A percentile compares a stretch with the other conserved stretches of the same genome.
These are phyloP conservation scores for Globisporangium sylvaticum DNA, from an alignment of 352 stramenopile species.

Conservation along the genomic window DNA sequence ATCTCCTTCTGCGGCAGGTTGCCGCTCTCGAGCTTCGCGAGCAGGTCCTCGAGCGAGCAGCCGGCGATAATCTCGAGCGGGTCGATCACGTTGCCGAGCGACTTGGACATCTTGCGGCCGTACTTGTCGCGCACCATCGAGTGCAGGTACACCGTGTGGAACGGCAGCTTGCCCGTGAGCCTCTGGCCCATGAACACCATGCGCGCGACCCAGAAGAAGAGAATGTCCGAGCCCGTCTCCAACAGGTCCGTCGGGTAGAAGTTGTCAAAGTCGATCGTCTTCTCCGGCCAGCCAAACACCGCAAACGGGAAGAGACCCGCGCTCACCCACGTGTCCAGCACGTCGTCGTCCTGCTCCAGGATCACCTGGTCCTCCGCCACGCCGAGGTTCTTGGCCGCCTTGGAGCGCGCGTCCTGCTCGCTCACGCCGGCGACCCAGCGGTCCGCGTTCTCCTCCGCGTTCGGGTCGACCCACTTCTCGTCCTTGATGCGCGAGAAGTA, in stretches of 20 bases:
- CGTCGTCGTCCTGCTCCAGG: conserved; percentile 98
- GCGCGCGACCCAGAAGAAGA: conserved; percentile 99
- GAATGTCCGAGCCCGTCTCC: conserved; percentile 99
- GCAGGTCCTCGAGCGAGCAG: conserved; percentile 92
- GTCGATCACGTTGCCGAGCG: conserved; percentile 98
- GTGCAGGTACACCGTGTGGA: conserved; percentile 97
- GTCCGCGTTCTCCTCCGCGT: conserved; percentile 46
- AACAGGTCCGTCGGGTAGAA: conserved; percentile 97
- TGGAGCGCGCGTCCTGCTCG: conserved; percentile 86
- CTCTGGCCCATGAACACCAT: conserved; percentile 97
- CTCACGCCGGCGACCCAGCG: conserved; percentile 79
- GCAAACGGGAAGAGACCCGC: conserved; percentile 95
- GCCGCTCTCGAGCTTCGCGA: conserved; percentile 94
- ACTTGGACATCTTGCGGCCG: conserved; percentile 99
- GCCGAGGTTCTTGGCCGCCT: conserved; percentile 74
- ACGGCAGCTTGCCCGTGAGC: conserved; percentile 95
- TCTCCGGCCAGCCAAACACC: conserved; percentile 80
- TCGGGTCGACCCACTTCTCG: conserved; percentile 68
- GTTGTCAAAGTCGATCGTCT: conserved; percentile 64
- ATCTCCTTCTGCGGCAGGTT: conserved; percentile 98
- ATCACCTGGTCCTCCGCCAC: conserved; percentile 59
- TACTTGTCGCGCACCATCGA: conserved; percentile 97
- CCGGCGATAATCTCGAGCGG: conserved; percentile 97
- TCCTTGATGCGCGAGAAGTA: conserved; percentile 94
- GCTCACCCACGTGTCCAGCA: conserved; percentile 99